Evolutionary conservation across 2,329 filamentous ascomycete species (phyloP).

Genomic region (Drechslera avenae): DNA sequence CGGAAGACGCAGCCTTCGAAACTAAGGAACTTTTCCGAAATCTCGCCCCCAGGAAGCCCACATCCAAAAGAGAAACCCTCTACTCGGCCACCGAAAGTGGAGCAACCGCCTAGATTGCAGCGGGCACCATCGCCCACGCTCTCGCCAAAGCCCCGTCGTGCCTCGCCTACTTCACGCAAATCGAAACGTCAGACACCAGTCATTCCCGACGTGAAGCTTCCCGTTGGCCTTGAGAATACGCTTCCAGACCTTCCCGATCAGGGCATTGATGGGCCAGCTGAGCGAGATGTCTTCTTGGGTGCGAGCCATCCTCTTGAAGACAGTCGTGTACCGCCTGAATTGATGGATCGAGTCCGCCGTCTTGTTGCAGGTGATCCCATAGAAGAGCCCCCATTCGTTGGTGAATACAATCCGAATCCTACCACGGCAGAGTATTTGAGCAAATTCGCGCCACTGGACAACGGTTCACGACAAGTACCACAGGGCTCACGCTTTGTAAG

Average conservation of each 20-base stretch:
- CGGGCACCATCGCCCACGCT: conserved; percentile 23
- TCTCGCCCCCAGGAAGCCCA: conserved; percentile 31
- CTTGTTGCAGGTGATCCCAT: conserved; percentile 28
- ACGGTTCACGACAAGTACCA: conserved; percentile 26
- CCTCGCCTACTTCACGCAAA: conserved; percentile 26
- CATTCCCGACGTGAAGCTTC: conserved; percentile 7
- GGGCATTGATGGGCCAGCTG: conserved; percentile 3
- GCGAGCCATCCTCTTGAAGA: conserved; percentile 22
- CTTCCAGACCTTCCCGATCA: conserved; percentile 24
- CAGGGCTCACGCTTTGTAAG: conserved; percentile 34
- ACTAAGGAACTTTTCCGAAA: conserved; percentile 27
- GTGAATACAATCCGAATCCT: conserved; percentile 13
- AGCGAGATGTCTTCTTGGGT: conserved; percentile 20
- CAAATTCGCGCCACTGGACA: conserved; percentile 21
- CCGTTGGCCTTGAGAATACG: conserved; percentile 29
- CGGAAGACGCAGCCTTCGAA: conserved; percentile 12
- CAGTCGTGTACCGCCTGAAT: conserved; percentile 26
- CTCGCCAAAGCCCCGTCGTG: conserved; percentile 20
- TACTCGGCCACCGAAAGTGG: conserved; percentile 15
- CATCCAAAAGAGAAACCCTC: conserved; percentile 10
- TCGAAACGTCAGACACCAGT: conserved; percentile 12
- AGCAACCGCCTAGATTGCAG: no score
- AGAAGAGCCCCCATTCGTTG: conserved; percentile 13
- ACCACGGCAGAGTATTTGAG: conserved; percentile 18
- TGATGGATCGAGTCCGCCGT: conserved; percentile 34